These are phyloP conservation scores for Neurospora tetrasperma DNA, from an alignment of 495 filamentous ascomycete genomes.

Conservation along the genomic window DNA sequence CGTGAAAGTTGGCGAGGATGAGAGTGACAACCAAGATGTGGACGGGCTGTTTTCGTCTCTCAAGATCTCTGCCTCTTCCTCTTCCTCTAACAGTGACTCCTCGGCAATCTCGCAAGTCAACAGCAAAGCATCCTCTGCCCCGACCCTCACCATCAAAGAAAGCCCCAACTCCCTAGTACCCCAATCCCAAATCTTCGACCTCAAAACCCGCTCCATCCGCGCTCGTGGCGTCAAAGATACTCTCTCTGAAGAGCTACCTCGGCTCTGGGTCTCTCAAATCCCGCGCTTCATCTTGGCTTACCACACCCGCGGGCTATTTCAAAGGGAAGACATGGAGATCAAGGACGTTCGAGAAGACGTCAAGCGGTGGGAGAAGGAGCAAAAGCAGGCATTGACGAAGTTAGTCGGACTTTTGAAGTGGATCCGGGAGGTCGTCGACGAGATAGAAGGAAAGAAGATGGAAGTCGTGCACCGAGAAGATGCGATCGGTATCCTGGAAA, in stretches of 20 bases:
- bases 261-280: conserved; percentile 53
- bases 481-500: conserved; percentile 4
- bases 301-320: conserved; percentile 44
- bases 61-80: background rate
- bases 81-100: background rate
- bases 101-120: background rate
- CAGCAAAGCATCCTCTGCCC: background rate
- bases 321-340: conserved; percentile 31
- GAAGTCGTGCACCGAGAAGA: background rate
- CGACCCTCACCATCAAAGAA: background rate
- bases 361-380: conserved; percentile 40
- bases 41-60: background rate
- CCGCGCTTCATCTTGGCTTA: conserved; percentile 53
- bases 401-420: conserved; percentile 29
- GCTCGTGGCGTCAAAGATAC: conserved; percentile 12
- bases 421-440: background rate
- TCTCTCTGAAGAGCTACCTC: conserved; percentile 36
- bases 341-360: conserved; percentile 36
- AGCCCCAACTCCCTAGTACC: conserved; percentile 17
- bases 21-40: background rate
- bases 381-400: conserved; percentile 27
- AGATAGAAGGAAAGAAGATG: background rate
- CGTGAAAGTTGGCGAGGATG: background rate
- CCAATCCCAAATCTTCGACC: conserved; percentile 48
- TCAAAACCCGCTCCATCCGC: conserved; percentile 51